Conservation (phyloP, 169 alveolate species). For the Babesia caballi region DNA sequence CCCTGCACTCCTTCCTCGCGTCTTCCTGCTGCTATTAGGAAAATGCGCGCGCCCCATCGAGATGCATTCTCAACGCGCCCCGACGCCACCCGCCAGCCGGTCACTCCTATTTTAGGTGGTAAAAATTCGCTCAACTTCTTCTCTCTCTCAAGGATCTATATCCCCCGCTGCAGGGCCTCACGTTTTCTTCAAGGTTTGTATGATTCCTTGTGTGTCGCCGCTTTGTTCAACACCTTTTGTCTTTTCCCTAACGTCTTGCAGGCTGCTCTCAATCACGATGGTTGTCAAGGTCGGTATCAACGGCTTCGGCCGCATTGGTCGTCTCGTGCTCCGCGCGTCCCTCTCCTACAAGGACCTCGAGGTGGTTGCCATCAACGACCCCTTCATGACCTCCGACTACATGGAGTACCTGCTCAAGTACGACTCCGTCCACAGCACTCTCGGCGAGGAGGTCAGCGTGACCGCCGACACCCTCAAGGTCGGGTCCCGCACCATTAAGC, state of each 20-base stretch:
- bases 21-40: too few relatives aligned
- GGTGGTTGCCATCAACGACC: constrained; percentile 96
- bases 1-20: too few relatives aligned
- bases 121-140: too few relatives aligned
- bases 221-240: background rate
- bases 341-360: constrained; percentile 47
- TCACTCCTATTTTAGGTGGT: too few relatives aligned
- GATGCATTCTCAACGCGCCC: too few relatives aligned
- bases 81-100: too few relatives aligned
- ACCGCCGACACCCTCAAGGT: constrained; percentile 80
- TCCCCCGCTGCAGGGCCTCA: too few relatives aligned
- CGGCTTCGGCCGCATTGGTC: constrained; percentile 99
- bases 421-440: constrained; percentile 95
- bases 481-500: constrained; percentile 80
- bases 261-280: constrained; percentile 65
- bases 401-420: constrained; percentile 92
- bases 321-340: constrained; percentile 96
- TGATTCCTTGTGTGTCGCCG: background rate
- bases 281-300: constrained; percentile 94
- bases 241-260: background rate
- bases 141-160: too few relatives aligned
- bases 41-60: too few relatives aligned
- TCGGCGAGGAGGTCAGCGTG: constrained; percentile 78
- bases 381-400: constrained; percentile 94
- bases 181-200: background rate